phyloP scores from a whole-genome alignment of 2,329 filamentous ascomycete genomes.

The Basipetospora chlamydospora region DNA sequence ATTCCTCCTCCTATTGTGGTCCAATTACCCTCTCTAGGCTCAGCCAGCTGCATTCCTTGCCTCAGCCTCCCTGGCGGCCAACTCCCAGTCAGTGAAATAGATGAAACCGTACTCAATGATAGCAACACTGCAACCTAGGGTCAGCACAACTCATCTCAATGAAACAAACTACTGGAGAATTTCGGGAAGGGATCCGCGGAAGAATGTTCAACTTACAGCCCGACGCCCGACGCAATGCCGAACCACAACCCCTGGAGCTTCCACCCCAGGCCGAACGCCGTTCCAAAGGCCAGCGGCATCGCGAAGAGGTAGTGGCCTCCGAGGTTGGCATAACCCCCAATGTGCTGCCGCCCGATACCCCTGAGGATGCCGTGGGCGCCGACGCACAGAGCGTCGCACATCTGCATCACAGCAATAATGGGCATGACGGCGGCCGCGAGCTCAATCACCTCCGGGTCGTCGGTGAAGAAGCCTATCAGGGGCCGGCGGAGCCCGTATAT shows the following conservation, averaged over 20 bases:
- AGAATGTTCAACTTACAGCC: conserved; percentile 31
- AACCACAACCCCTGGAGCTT: conserved; percentile 69
- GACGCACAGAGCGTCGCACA: conserved; percentile 70
- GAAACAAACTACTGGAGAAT: neutral
- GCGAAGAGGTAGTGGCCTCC: conserved; percentile 78
- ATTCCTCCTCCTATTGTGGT: too few species aligned
- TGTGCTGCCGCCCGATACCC: conserved; percentile 74
- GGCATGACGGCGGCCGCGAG: conserved; percentile 60
- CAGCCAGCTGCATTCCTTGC: conserved; percentile 31
- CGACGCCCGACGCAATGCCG: conserved; percentile 59
- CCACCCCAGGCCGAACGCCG: conserved; percentile 66
- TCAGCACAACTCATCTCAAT: conserved; percentile 7
- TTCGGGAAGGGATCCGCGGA: neutral
- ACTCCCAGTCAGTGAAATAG: conserved; percentile 36
- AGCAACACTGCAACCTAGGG: conserved; percentile 25
- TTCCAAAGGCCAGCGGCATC: conserved; percentile 66
- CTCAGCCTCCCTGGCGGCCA: conserved; percentile 37
- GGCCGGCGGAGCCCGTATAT: conserved; percentile 54
- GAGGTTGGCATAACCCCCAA: conserved; percentile 80
- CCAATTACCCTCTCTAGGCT: conserved; percentile 7
- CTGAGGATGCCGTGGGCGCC: conserved; percentile 74
- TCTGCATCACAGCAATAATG: conserved; percentile 74
- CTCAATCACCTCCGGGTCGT: conserved; percentile 52
- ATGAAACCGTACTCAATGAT: conserved; percentile 40
- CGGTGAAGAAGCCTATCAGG: conserved; percentile 68